phyloP scores from a whole-genome alignment of 2,329 filamentous ascomycete species.

The Zymoseptoria tritici region DNA sequence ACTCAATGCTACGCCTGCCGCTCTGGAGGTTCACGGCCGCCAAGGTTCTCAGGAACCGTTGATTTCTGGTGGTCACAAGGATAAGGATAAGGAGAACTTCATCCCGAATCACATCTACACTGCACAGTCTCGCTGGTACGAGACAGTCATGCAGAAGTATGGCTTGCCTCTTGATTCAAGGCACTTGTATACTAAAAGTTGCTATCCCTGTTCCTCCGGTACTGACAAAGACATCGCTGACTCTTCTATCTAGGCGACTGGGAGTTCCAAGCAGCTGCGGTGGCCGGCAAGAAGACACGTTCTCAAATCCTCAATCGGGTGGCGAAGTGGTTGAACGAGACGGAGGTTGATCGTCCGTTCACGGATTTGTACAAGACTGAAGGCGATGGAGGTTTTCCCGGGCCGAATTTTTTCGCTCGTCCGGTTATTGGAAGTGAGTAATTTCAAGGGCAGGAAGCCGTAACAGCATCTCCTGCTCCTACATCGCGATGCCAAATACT shows the following conservation, averaged over 20 bases:
- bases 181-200: conserved; percentile 77
- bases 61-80: conserved; percentile 1
- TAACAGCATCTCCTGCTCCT: not conserved
- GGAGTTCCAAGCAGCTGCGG: conserved; percentile 82
- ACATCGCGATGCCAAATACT: not conserved
- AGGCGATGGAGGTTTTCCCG: conserved; percentile 65
- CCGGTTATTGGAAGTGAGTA: conserved; percentile 65
- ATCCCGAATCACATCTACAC: conserved; percentile 70
- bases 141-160: conserved; percentile 69
- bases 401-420: conserved; percentile 67
- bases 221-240: no score
- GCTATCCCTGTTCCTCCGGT: no score
- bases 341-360: conserved; percentile 63
- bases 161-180: conserved; percentile 75
- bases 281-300: conserved; percentile 61
- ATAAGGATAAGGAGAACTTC: conserved; percentile 37
- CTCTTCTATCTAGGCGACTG: no score
- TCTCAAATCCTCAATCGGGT: conserved; percentile 66
- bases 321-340: conserved; percentile 78
- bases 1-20: conserved; percentile 15
- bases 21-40: conserved; percentile 2
- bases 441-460: not conserved
- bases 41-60: conserved; percentile 13
- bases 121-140: conserved; percentile 75
- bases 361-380: conserved; percentile 81